These are phyloP conservation scores for Podospora conica DNA, from an alignment of 495 filamentous ascomycete genomes.

Conservation along the genomic window DNA sequence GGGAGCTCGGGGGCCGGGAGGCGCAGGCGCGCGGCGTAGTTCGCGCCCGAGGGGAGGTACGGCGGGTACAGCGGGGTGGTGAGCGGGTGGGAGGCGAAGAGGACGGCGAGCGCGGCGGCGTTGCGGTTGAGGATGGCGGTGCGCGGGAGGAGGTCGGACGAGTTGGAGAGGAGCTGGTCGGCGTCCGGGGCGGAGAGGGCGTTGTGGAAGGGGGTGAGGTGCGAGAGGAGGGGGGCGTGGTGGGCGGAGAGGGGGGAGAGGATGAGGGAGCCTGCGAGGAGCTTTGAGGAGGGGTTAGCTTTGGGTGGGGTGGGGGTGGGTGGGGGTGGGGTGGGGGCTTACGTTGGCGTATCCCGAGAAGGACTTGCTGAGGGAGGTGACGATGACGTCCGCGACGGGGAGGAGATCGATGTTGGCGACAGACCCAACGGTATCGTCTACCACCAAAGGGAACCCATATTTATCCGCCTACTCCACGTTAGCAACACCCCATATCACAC, in stretches of 20 bases:
- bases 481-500: no score
- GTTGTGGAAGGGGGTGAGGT: conserved; percentile 32
- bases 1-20: conserved; percentile 26
- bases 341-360: conserved; percentile 49
- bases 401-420: conserved; percentile 45
- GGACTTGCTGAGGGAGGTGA: conserved; percentile 45
- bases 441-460: conserved; percentile 40
- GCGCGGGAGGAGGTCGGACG: conserved; percentile 35
- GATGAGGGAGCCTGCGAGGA: conserved; percentile 43
- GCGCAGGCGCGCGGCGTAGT: conserved; percentile 36
- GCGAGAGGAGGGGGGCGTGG: conserved; percentile 26
- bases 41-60: conserved; percentile 19
- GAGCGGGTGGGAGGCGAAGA: conserved; percentile 28
- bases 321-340: conserved; percentile 29
- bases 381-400: conserved; percentile 37
- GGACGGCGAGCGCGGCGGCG: conserved; percentile 32
- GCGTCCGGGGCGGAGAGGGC: conserved; percentile 39
- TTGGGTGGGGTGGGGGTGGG: conserved; percentile 14
- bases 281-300: conserved; percentile 7
- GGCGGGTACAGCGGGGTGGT: conserved; percentile 37
- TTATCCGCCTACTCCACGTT: conserved; percentile 41
- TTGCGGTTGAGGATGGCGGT: conserved; percentile 39
- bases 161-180: conserved; percentile 35
- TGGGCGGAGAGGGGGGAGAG: conserved; percentile 34
- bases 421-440: conserved; percentile 47